phyloP scores from a whole-genome alignment of 2,329 filamentous ascomycete genomes.

The Neofusicoccum ribis region DNA sequence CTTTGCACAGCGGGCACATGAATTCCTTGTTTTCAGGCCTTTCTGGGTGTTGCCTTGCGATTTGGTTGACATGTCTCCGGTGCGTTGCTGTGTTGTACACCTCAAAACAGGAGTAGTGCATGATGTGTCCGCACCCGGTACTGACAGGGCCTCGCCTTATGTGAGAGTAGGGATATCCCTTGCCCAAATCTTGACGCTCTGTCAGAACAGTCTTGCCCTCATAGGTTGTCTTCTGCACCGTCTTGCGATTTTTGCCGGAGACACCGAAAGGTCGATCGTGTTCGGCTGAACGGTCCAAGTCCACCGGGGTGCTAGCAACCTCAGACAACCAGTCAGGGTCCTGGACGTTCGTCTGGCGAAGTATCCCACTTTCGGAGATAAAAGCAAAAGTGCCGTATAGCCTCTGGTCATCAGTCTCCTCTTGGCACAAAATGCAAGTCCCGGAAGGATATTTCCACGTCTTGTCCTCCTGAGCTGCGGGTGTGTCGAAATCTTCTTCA shows the following conservation, averaged over 20 bases:
- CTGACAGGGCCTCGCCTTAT: slow-evolving; percentile 76
- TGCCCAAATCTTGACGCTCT: slow-evolving; percentile 81
- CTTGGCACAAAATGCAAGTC: slow-evolving; percentile 94
- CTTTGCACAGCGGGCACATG: slow-evolving; percentile 95
- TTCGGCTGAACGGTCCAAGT: slow-evolving; percentile 82
- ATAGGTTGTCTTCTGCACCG: slow-evolving; percentile 72
- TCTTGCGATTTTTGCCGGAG: slow-evolving; percentile 78
- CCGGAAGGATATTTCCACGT: slow-evolving; percentile 89
- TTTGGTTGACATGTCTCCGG: slow-evolving; percentile 84
- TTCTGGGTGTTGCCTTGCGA: slow-evolving; percentile 92
- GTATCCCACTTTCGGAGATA: slow-evolving; percentile 79
- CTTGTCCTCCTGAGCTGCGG: slow-evolving; percentile 67
- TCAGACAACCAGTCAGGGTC: slow-evolving; percentile 85
- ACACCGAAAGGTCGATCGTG: slow-evolving; percentile 85
- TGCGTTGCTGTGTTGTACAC: slow-evolving; percentile 82
- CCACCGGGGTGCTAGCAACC: slow-evolving; percentile 73
- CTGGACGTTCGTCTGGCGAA: slow-evolving; percentile 81
- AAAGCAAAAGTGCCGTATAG: slow-evolving; percentile 93
- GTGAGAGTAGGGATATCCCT: slow-evolving; percentile 75
- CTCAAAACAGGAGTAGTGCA: slow-evolving; percentile 97
- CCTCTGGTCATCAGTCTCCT: slow-evolving; percentile 85
- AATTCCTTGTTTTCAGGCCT: slow-evolving; percentile 79
- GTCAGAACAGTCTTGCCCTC: slow-evolving; percentile 69
- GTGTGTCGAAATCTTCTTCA: slow-evolving; percentile 60
- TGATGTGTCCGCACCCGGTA: slow-evolving; percentile 93